A percentile compares a stretch with the other conserved stretches of the same genome.
Conservation (phyloP, 1,284 basidiomycete species). For the Laetiporus sulphureus region DNA sequence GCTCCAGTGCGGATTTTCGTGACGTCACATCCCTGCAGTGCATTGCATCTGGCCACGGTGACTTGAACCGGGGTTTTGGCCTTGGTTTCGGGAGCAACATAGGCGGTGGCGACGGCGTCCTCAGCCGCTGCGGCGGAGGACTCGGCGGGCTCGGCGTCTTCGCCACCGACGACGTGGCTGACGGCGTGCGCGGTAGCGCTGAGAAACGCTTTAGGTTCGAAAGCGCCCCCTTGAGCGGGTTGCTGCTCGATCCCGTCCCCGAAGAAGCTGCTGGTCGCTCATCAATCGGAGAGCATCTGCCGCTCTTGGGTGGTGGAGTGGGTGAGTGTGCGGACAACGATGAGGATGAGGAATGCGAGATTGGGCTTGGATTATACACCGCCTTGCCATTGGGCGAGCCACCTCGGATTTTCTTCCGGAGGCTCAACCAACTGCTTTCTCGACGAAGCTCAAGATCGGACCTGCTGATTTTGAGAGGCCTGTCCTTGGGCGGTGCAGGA, state of each 20-base stretch:
- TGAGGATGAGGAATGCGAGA: constrained; percentile 15
- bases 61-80: constrained; percentile 36
- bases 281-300: constrained; percentile 21
- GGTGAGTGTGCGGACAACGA: constrained; percentile 11
- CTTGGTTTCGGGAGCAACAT: constrained; percentile 11
- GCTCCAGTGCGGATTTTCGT: constrained; percentile 60
- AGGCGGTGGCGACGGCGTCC: background rate
- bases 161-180: constrained; percentile 24
- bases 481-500: constrained; percentile 4
- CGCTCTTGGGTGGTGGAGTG: constrained; percentile 42
- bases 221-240: constrained; percentile 20
- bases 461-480: constrained; percentile 4
- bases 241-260: constrained; percentile 10
- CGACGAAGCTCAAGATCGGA: constrained; percentile 21
- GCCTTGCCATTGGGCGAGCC: constrained; percentile 18
- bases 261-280: constrained; percentile 8
- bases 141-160: constrained; percentile 10
- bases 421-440: constrained; percentile 27
- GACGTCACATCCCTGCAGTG: constrained; percentile 60
- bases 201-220: constrained; percentile 46
- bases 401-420: constrained; percentile 14
- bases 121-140: constrained; percentile 1
- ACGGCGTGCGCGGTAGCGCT: constrained; percentile 53
- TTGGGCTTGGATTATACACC: constrained; percentile 4
- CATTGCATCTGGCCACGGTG: constrained; percentile 68